These are phyloP conservation scores for Amanita exitialis DNA, from an alignment of 768 basidiomycete species.

Conservation along the genomic window DNA sequence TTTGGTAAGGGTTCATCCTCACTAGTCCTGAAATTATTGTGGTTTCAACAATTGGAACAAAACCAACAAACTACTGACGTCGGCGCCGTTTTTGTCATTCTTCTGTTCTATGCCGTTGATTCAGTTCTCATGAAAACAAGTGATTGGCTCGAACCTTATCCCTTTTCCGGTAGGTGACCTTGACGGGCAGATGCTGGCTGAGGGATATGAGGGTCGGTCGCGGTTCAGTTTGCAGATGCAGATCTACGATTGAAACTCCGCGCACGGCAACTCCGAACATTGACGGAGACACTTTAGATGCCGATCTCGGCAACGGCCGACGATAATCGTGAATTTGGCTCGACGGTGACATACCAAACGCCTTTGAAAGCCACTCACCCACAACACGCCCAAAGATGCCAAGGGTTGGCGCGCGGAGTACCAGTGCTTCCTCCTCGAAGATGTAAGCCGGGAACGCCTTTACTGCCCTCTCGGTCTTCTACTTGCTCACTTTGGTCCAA, in stretches of 20 bases:
- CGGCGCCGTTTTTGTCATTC: not conserved
- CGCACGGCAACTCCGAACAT: not conserved
- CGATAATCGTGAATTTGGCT: slow-evolving; percentile 7
- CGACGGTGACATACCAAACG: slow-evolving; percentile 2
- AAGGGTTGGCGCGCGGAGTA: not conserved
- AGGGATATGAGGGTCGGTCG: not conserved
- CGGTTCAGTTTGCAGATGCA: not conserved
- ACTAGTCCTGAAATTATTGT: not conserved
- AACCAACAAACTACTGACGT: not conserved
- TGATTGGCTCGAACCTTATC: slow-evolving; percentile 19
- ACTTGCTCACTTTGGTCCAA: not conserved
- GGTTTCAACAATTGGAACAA: not conserved
- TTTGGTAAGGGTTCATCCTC: not conserved
- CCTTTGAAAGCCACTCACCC: slow-evolving; percentile 6
- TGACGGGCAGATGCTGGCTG: slow-evolving; percentile 10
- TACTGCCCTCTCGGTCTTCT: not conserved
- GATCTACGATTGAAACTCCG: slow-evolving; percentile 5
- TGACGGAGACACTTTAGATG: not conserved
- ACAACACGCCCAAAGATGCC: slow-evolving; percentile 6
- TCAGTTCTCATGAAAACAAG: not conserved
- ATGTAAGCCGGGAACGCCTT: not conserved
- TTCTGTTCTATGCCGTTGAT: not conserved
- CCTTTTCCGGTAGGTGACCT: slow-evolving; percentile 23
- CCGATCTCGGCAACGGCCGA: slow-evolving; percentile 7
- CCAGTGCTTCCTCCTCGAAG: not conserved